A percentile compares a stretch with the other conserved stretches of the same genome.
These are phyloP conservation scores for Elymus sibiricus DNA, from an alignment of 176 grass and related monocot species.

Conservation along the genomic window DNA sequence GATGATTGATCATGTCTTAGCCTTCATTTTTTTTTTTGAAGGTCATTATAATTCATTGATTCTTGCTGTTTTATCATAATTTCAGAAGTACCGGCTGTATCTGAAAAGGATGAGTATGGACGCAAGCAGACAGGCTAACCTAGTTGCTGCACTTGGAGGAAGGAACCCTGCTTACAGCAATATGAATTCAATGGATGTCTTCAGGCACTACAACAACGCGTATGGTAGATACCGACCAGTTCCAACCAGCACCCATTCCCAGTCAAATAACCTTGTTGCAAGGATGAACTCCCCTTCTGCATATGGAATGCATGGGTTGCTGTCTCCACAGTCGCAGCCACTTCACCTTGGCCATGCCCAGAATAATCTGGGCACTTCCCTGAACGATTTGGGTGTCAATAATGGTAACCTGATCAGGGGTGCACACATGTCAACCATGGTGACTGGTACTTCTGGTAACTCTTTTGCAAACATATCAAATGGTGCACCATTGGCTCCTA, in stretches of 20 bases:
- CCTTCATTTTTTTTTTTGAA: background rate
- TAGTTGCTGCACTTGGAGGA: constrained; percentile 53
- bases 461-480: constrained; percentile 46
- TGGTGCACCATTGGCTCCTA: constrained; percentile 22
- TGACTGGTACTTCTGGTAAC: constrained; percentile 36
- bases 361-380: constrained; percentile 35
- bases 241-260: constrained; percentile 32
- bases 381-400: constrained; percentile 40
- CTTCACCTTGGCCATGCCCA: constrained; percentile 38
- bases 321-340: constrained; percentile 48
- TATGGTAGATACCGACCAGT: constrained; percentile 57
- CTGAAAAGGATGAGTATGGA: constrained; percentile 73
- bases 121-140: constrained; percentile 53
- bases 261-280: constrained; percentile 41
- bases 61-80: constrained; percentile 5
- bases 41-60: constrained; percentile 16
- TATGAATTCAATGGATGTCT: constrained; percentile 62
- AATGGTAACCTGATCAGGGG: constrained; percentile 37
- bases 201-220: constrained; percentile 60
- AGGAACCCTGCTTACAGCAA: constrained; percentile 53
- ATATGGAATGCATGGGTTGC: constrained; percentile 50
- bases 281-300: constrained; percentile 58
- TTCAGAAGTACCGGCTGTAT: constrained; percentile 91
- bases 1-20: background rate
- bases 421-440: constrained; percentile 38